Conservation (phyloP, 805 yeast species). For the Diddensiella caesifluorescens region DNA sequence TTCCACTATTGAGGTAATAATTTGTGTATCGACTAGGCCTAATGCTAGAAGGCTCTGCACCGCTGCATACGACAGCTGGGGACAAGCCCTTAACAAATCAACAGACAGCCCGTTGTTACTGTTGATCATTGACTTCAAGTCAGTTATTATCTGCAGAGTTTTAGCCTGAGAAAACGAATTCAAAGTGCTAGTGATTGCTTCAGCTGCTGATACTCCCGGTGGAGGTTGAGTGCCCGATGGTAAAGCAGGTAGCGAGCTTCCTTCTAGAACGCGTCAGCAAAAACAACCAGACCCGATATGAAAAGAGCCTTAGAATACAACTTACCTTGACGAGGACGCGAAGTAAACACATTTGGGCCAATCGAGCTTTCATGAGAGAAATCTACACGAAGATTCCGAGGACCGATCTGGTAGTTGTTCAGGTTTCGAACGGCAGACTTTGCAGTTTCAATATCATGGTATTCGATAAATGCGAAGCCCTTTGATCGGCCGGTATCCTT, state of each 20-base stretch:
- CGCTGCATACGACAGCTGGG: conserved; percentile 77
- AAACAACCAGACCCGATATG: background rate
- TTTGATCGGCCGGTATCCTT: conserved; percentile 72
- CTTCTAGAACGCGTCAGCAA: background rate
- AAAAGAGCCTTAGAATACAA: background rate
- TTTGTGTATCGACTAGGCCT: conserved; percentile 31
- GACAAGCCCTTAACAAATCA: conserved; percentile 58
- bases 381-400: conserved; percentile 66
- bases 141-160: conserved; percentile 46
- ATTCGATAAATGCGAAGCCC: conserved; percentile 86
- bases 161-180: conserved; percentile 39
- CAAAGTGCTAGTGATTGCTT: conserved; percentile 44
- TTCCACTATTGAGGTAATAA: conserved; percentile 24
- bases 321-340: conserved; percentile 4
- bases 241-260: conserved; percentile 25
- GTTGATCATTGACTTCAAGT: conserved; percentile 53
- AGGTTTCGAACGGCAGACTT: conserved; percentile 85
- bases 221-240: conserved; percentile 50
- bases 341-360: background rate
- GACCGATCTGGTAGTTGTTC: conserved; percentile 71
- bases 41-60: conserved; percentile 60
- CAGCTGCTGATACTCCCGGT: conserved; percentile 33
- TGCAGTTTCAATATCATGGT: conserved; percentile 78
- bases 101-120: conserved; percentile 55
- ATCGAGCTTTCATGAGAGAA: conserved; percentile 51